Evolutionary conservation across 805 yeast genomes (phyloP), one percentile per base, ranked within the genome.

Genomic region (Candida rishiriensis): DNA sequence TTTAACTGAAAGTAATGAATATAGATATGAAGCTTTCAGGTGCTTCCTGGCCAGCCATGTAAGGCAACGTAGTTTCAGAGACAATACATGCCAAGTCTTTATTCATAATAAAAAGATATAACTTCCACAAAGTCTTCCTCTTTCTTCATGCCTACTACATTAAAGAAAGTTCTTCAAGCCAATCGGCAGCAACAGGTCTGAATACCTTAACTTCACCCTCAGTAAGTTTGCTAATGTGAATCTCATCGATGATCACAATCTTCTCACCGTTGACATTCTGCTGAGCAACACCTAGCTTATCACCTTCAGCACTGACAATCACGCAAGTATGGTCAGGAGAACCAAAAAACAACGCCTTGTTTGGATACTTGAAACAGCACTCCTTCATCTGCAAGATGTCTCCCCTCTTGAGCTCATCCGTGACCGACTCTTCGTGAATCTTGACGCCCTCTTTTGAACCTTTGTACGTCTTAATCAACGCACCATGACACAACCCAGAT

Each of bases 251-350:
- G 13, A 59, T 49, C 1, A 78, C 83, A 3, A 50, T 51, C 39
- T 68, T 66, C 10, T 58, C 63, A 1, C 73, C 75, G 40, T 64
- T 66, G 10, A 72, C 74, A 50, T 78, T 78, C 52, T 78, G 83
- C 47, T 78, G 81, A 3, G 70, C 61, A 10, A 78, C 66, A 11
- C 51, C 48, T 9, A 77, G 33, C 14, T 47, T 48, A 10, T 53
- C 60, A 11, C 61, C 37, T 5, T 44, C 36, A 5, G 67, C 72
- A 18, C 36, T 68, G 61, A 34, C 66, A 41, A 67, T 67, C 32
- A 69, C 51, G 0, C 71, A 56, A 0, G 83, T 78, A 54, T 78
- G 84, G 55, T 78, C 73, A 4, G 84, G 84, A 3, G 66, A 64
- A 0, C 84, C 84, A 48, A 61, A 68, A 4, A 65, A 63, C 18